Conservation (phyloP, 129 eudicot genomes). For the Chrysanthemum seticuspe region DNA sequence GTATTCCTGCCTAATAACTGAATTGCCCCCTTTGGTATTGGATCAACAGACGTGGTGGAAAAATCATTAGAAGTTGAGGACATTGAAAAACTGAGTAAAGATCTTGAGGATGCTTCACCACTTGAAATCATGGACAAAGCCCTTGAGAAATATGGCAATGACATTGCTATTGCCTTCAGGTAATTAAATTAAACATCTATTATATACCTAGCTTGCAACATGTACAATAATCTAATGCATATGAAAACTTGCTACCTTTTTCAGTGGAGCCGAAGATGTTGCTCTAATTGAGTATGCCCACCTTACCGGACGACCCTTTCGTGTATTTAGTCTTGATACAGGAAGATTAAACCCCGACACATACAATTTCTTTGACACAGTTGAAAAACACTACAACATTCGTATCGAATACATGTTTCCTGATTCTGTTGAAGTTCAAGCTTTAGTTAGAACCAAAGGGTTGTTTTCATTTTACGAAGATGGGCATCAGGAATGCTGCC, state of each 20-base stretch:
- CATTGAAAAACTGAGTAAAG: slow-evolving; percentile 57
- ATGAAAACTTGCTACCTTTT: not conserved
- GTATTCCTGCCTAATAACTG: slow-evolving; percentile 5
- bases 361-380: slow-evolving; percentile 62
- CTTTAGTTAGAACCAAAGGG: slow-evolving; percentile 73
- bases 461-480: slow-evolving; percentile 83
- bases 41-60: slow-evolving; percentile 51
- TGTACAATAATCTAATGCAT: slow-evolving; percentile 1
- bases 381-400: slow-evolving; percentile 73
- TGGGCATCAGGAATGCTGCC: slow-evolving; percentile 95
- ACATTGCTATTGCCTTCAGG: slow-evolving; percentile 92
- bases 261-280: slow-evolving; percentile 96
- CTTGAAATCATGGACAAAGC: slow-evolving; percentile 88
- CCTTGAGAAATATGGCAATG: slow-evolving; percentile 71
- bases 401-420: slow-evolving; percentile 94
- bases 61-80: slow-evolving; percentile 50
- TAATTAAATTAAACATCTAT: slow-evolving; percentile 20
- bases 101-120: slow-evolving; percentile 79
- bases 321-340: slow-evolving; percentile 89
- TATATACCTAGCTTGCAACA: not conserved
- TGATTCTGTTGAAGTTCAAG: slow-evolving; percentile 86
- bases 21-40: slow-evolving; percentile 1
- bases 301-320: slow-evolving; percentile 80
- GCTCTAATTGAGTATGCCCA: slow-evolving; percentile 88
- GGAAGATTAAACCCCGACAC: slow-evolving; percentile 88